Evolutionary conservation across 2,329 filamentous ascomycete species (phyloP), one percentile per base, ranked within the genome.

Genomic region (Pyrenophora graminea): DNA sequence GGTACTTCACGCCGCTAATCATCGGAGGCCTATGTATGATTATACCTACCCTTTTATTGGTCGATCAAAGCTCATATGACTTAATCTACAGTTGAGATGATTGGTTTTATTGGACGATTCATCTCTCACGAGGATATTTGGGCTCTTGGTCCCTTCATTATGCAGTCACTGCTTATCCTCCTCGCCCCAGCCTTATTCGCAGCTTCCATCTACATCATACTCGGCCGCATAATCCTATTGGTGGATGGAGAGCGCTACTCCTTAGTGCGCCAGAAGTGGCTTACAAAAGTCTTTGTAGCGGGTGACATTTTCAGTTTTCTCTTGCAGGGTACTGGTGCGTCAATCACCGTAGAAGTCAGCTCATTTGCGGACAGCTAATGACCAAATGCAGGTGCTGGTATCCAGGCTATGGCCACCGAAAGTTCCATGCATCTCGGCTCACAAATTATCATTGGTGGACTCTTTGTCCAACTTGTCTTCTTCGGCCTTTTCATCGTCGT

Each of bases 1-100:
- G 78, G 77, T 82, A 79, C 61, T 78, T 80, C 55, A 75, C 80
- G 3, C 77, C 81, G 0, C 77, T 83, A 34, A 52, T 79, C 3
- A 60, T 83, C 12, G 80, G 80, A 30, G 77, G 77, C 19, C 39
- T 77, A 6, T 80, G 80, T 82, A 71, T 48, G 72, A 66, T 6
- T 6, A 23, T 15, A 36, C 8, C 13, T 12, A 15, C 25, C 19
- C 27, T 18, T 9, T 3, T 21, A 13, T 4, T 30, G 9, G 7
- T 13, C 10, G 27, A 30, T 12, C 12, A 30, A 9, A 10, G 9
- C 27, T 30, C 3, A 12, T 30, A 12, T 7, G 8, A 5, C 2
- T 3, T 12, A 10, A 30, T 30, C 27, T 10, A 2, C 39, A 82
- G 79, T 81, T 49, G 80, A 83, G 63, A 62, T 69, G 0, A 63